Conservation (phyloP, 805 yeast genomes). For the Komagataella populi region DNA sequence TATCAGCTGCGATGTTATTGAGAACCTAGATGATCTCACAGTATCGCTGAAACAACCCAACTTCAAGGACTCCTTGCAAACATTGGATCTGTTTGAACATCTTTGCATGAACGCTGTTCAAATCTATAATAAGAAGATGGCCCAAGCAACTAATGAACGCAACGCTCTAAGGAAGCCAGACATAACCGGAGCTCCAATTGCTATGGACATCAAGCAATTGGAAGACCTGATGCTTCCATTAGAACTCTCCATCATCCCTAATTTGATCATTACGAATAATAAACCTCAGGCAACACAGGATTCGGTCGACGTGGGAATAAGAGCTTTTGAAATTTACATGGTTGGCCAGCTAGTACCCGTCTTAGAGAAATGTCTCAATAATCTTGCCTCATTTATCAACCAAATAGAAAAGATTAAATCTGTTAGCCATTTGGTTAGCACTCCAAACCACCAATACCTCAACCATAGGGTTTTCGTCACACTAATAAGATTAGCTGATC, state of each 20-base stretch:
- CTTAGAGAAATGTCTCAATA: neutral
- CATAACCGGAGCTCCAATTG: constrained; percentile 5
- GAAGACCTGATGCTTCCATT: constrained; percentile 8
- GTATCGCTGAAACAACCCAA: constrained; percentile 8
- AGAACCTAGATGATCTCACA: constrained; percentile 15
- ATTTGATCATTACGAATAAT: neutral
- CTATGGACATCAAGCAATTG: constrained; percentile 7
- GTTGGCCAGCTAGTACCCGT: neutral
- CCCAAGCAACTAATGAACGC: constrained; percentile 12
- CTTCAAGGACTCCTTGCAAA: constrained; percentile 12
- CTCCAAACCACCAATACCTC: neutral
- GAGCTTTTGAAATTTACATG: neutral
- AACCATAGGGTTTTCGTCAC: constrained; percentile 24
- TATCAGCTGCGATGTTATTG: constrained; percentile 19
- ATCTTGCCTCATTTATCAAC: neutral
- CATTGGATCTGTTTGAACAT: constrained; percentile 13
- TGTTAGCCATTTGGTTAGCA: constrained; percentile 8
- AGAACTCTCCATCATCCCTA: constrained; percentile 5
- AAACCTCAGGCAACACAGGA: neutral
- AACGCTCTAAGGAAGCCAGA: constrained; percentile 4
- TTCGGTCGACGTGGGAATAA: too few relatives aligned
- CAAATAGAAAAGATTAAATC: neutral
- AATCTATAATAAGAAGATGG: constrained; percentile 13
- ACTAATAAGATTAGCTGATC: constrained; percentile 33
- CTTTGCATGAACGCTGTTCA: constrained; percentile 14